Evolutionary conservation across 305 asterid genomes (phyloP).

Genomic region (Solanum hybrid): DNA sequence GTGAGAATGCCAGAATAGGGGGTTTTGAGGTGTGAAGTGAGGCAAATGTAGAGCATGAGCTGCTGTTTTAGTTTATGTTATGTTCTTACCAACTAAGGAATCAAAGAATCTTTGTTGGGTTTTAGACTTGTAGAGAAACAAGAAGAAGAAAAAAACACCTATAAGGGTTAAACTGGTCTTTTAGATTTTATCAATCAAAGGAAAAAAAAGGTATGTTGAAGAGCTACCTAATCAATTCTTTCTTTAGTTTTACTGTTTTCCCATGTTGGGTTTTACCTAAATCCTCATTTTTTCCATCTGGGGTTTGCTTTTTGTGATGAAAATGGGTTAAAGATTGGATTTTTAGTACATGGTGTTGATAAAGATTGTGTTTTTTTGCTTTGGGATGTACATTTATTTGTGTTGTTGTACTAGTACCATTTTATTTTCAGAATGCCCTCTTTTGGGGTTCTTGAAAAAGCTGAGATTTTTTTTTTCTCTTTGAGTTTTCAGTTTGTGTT

Average conservation of each 20-base stretch:
- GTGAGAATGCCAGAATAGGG: neutral
- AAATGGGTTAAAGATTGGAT: slow-evolving; percentile 13
- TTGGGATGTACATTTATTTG: neutral
- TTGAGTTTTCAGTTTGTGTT: neutral
- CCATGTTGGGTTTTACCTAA: neutral
- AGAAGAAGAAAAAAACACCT: neutral
- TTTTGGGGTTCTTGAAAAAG: neutral
- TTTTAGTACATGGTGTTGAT: slow-evolving; percentile 6
- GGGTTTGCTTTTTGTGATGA: slow-evolving; percentile 5
- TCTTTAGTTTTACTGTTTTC: neutral
- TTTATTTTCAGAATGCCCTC: neutral
- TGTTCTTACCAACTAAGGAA: slow-evolving; percentile 24
- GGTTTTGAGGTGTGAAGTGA: slow-evolving; percentile 6
- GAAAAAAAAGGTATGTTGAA: slow-evolving; percentile 17
- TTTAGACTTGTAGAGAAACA: slow-evolving; percentile 1
- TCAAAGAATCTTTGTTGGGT: slow-evolving; percentile 22
- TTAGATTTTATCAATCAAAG: slow-evolving; percentile 7
- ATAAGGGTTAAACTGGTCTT: slow-evolving; percentile 9
- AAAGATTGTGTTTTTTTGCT: neutral
- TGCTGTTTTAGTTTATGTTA: neutral
- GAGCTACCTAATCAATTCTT: slow-evolving; percentile 8
- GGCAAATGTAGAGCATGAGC: slow-evolving; percentile 7
- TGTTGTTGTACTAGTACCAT: neutral
- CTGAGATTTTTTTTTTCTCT: neutral
- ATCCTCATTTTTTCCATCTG: slow-evolving; percentile 14